Evolutionary conservation across 306 rosid genomes (phyloP), one percentile per base, ranked within the genome.

Genomic region (Urtica urens): DNA sequence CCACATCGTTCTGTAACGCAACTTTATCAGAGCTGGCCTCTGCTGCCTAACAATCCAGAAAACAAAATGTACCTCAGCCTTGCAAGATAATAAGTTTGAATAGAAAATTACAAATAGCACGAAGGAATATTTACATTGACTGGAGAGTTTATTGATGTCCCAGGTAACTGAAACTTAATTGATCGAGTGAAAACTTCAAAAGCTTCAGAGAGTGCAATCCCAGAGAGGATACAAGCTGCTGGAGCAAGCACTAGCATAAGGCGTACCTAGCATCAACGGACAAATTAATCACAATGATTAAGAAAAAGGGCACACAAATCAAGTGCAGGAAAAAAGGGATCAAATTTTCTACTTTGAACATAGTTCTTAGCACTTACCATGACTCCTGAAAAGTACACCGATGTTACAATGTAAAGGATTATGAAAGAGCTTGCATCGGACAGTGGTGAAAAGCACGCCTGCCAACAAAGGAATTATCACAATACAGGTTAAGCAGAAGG

Each of bases 161-260:
- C 74, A 57, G 96, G 93, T 48, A 82, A 55, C 83, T 92, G 99
- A 68, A 85, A 78, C 76, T 92, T 92, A 26, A 92, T 75, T 64
- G 99, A 92, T 46, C 81, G 67, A 27, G 99, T 82, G 60, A 92
- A 79, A 68, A 85, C 87, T 53, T 92, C 94, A 71, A 92, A 92
- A 70, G 99, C 85, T 62, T 80, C 87, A 54, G 99, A 92, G 48
- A 92, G 96, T 45, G 99, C 99, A 74, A 92, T 82, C 60, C 99
- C 99, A 38, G 99, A 92, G 78, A 80, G 20, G 64, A 92, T 92
- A 71, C 99, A 92, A 37, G 99, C 99, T 26, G 99, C 96, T 48
- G 99, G 99, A 49, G 99, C 99, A 75, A 92, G 69, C 43, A 92
- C 99, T 23, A 92, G 92, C 99, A 92, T 92, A 57, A 92, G 77